Evolutionary conservation across 1,284 basidiomycete species (phyloP), one percentile per base, ranked within the genome.

Genomic region (Xanthoconium separans): DNA sequence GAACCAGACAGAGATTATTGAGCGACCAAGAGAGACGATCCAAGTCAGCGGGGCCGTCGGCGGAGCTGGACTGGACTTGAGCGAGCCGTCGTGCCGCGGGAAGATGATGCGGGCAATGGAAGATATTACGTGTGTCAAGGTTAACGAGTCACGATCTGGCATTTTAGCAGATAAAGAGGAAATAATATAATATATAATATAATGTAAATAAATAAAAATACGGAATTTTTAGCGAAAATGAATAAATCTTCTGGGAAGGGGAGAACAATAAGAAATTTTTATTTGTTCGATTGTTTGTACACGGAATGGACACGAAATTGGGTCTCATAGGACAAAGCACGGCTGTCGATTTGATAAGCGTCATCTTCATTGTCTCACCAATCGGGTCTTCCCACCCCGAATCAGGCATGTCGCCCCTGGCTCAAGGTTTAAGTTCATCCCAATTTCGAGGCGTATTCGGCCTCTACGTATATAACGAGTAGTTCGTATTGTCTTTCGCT

Each of bases 391-490:
- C 57, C n/a, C 31, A 6, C 11, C 64, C 62, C 13, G 24, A 52
- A 66, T 67, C 1, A 2, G 53, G 66, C 15, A 58, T 50, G 37
- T 27, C 37, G 44, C 52, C 61, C 58, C 62, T 70, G 34, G 63
- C 47, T 1, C 54, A 65, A 55, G 59, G 53, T 61, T 71, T 66
- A 70, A 24, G 69, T 71, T 71, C 60, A 41, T 45, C 57, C 59
- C 61, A 60, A 50, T 65, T 59, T 60, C 58, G 50, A 51, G 20
- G 22, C 44, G 34, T 53, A 59, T 61, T 62, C 61, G 59, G 65
- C 61, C 60, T 55, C 62, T 66, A 60, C 66, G 75, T 86, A 86
- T 86, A 86, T 82, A 85, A 78, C 76, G 71, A 72, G 72, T 72
- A 65, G 65, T 63, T 47, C 70, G 77, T 80, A 80, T 81, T 85